Conservation (phyloP, 345 rosid species). For the Triadica sebifera region DNA sequence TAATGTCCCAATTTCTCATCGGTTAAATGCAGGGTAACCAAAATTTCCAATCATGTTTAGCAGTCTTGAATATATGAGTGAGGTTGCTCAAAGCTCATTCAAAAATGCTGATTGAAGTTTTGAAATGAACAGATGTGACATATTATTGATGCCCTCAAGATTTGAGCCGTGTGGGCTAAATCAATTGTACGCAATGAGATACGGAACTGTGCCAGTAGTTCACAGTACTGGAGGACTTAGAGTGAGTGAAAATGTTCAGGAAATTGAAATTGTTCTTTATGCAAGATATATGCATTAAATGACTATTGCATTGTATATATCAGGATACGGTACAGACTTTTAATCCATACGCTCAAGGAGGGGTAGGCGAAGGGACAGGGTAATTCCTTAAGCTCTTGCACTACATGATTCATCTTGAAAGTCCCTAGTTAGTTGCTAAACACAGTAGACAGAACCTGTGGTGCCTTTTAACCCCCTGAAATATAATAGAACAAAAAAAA, state of each 20-base stretch:
- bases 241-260: constrained; percentile 44
- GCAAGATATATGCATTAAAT: constrained; percentile 1
- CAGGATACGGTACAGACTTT: constrained; percentile 92
- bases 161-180: constrained; percentile 95
- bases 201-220: constrained; percentile 86
- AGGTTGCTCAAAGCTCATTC: not conserved
- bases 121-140: constrained; percentile 74
- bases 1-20: constrained; percentile 84
- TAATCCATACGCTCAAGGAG: constrained; percentile 67
- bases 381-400: constrained; percentile 28
- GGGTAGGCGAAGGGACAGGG: constrained; percentile 83
- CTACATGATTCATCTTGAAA: not conserved
- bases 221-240: constrained; percentile 93
- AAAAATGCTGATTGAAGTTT: constrained; percentile 6
- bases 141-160: constrained; percentile 95
- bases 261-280: not conserved
- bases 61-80: not conserved
- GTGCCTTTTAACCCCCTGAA: not conserved
- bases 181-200: constrained; percentile 96
- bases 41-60: constrained; percentile 2
- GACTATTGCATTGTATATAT: not conserved
- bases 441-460: not conserved
- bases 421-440: constrained; percentile 21
- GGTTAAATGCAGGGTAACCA: constrained; percentile 89
- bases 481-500: not conserved